Evolutionary conservation across 768 basidiomycete species (phyloP).

Genomic region (Mycena pura): DNA sequence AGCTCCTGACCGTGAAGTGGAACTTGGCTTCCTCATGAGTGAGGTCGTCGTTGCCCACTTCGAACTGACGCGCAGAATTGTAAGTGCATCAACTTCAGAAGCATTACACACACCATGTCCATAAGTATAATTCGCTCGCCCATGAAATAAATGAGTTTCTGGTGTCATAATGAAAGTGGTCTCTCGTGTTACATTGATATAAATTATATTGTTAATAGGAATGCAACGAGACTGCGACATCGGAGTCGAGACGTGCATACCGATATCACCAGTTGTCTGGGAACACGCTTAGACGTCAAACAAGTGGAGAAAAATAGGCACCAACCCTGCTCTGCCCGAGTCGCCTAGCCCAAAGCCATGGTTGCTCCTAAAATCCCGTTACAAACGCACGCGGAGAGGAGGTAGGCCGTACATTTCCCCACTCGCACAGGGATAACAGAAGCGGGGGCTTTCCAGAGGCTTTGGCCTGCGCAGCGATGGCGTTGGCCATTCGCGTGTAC

Average conservation of each 20-base stretch:
- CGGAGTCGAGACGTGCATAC: slow-evolving; percentile 29
- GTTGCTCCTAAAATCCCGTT: slow-evolving; percentile 52
- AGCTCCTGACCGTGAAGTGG: slow-evolving; percentile 76
- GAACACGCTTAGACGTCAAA: neutral
- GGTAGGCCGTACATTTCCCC: slow-evolving; percentile 60
- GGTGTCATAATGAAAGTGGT: slow-evolving; percentile 1
- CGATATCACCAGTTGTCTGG: slow-evolving; percentile 60
- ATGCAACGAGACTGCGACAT: neutral
- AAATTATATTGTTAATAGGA: neutral
- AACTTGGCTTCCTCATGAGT: slow-evolving; percentile 69
- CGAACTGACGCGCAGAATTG: slow-evolving; percentile 46
- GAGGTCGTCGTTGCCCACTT: slow-evolving; percentile 69
- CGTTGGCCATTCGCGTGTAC: slow-evolving; percentile 65
- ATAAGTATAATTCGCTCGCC: slow-evolving; percentile 71
- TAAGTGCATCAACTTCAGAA: neutral
- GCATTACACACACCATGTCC: slow-evolving; percentile 57
- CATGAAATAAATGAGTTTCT: slow-evolving; percentile 72
- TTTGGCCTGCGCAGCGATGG: slow-evolving; percentile 56
- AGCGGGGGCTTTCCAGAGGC: slow-evolving; percentile 59
- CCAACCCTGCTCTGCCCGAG: slow-evolving; percentile 70
- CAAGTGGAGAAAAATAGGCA: neutral
- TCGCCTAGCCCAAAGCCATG: slow-evolving; percentile 66
- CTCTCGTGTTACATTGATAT: no score
- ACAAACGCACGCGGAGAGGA: neutral
- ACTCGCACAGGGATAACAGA: slow-evolving; percentile 68